Base-by-base conservation (phyloP, 2,329 filamentous ascomycete genomes). In the Fusarium irregulare region DNA sequence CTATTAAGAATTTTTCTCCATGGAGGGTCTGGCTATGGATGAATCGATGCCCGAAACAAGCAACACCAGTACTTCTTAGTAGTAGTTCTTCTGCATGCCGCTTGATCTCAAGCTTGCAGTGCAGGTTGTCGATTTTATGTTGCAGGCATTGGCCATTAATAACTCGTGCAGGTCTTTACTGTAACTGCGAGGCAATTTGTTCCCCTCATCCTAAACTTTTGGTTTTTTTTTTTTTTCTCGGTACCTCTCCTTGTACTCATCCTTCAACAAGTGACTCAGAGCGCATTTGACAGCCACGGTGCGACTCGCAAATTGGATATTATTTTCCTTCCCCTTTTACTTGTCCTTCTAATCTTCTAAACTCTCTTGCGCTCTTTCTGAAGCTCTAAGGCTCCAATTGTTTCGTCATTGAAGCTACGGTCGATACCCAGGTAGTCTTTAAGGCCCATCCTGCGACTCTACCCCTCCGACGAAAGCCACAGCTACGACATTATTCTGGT, bases 1-100 rank as follows among this genome's bases (percentile, higher is more conserved):
- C 40, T 44, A 51, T 70, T 71, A 68, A 73, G 68, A 76, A 71
- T 74, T 69, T 66, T 70, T 76, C 73, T 72, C 61, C 61, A 44
- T 40, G 49, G 32, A 32, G 37, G 57, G 40, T 30, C 45, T 34
- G 21, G 28, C 21, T 34, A n/a, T 37, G 48, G 30, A 50, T 50
- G 47, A 49, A 51, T 41, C 23, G 42, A 46, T 56, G 45, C 32
- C 63, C 60, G 28, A 60, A 41, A 65, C 61, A 53, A 46, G 45
- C 54, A 48, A 58, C 56, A 54, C 49, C 42, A 69, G 53, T 64
- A 68, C 66, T 37, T 37, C 34, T 45, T 51, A 46, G 48, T 41
- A 51, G 44, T 44, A 48, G 56, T 28, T 60, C 54, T 49, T 59
- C 53, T 45, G 60, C 49, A 54, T 27, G 42, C 46, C 51, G 45